These are phyloP conservation scores for Andrographis paniculata DNA, from an alignment of 305 asterid genomes.

Conservation along the genomic window DNA sequence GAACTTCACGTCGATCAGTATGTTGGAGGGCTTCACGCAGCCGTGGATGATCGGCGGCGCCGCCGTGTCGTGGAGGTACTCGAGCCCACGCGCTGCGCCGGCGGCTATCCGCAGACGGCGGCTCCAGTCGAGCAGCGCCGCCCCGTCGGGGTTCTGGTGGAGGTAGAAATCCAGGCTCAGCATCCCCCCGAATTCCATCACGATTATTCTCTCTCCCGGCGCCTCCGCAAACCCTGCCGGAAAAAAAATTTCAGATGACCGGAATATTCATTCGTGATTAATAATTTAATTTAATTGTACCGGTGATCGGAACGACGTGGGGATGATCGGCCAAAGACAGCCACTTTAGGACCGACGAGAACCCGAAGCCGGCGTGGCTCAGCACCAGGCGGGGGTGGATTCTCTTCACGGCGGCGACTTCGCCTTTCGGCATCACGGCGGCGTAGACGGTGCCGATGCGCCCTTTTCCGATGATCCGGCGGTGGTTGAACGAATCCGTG, in stretches of 20 bases:
- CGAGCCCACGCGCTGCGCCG: slow-evolving; percentile 56
- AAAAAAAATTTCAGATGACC: not conserved
- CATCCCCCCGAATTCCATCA: slow-evolving; percentile 74
- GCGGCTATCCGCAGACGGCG: slow-evolving; percentile 59
- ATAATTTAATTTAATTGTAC: slow-evolving; percentile 4
- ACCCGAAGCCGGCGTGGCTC: slow-evolving; percentile 70
- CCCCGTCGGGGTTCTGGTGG: slow-evolving; percentile 51
- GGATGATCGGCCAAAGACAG: slow-evolving; percentile 66
- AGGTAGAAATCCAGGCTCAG: slow-evolving; percentile 65
- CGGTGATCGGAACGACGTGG: slow-evolving; percentile 51
- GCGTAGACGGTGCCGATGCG: slow-evolving; percentile 67
- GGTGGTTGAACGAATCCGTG: slow-evolving; percentile 71
- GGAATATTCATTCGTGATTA: not conserved
- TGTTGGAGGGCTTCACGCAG: slow-evolving; percentile 72
- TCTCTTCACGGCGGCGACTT: slow-evolving; percentile 63
- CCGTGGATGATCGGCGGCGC: slow-evolving; percentile 67
- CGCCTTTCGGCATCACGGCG: slow-evolving; percentile 55
- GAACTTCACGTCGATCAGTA: slow-evolving; percentile 54
- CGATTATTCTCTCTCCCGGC: slow-evolving; percentile 72
- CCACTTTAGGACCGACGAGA: slow-evolving; percentile 50
- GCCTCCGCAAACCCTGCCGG: slow-evolving; percentile 65
- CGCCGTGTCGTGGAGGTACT: slow-evolving; percentile 59
- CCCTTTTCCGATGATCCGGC: slow-evolving; percentile 68
- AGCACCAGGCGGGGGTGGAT: slow-evolving; percentile 63
- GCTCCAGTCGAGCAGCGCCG: slow-evolving; percentile 59